These are phyloP conservation scores for Crithidia expoeki DNA, from an alignment of 208 protist species.

Conservation along the genomic window DNA sequence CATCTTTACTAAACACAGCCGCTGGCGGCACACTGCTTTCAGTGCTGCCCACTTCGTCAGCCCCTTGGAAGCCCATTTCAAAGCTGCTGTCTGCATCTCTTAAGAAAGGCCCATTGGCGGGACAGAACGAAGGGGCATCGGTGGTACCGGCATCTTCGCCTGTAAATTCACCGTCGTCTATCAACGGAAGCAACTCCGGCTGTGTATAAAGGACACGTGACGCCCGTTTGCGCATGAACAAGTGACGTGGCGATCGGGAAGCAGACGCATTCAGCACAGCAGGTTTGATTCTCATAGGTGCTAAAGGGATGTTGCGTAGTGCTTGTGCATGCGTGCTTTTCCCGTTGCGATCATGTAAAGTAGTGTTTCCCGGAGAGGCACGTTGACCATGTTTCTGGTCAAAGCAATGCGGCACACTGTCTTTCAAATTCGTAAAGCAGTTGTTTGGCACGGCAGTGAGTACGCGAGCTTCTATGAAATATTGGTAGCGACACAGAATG, in stretches of 20 bases:
- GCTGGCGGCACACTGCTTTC: not conserved
- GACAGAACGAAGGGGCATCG: not conserved
- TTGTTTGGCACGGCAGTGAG: slow-evolving; percentile 9
- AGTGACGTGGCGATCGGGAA: not conserved
- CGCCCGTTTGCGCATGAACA: not conserved
- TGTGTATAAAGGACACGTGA: slow-evolving; percentile 25
- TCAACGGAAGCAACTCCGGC: slow-evolving; percentile 10
- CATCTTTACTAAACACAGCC: too few relatives aligned
- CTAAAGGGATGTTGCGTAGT: too few relatives aligned
- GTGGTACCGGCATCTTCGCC: not conserved
- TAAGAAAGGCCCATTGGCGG: not conserved
- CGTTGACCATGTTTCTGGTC: not conserved
- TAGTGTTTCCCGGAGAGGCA: not conserved
- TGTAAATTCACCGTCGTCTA: not conserved
- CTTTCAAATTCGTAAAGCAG: not conserved
- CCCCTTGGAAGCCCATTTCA: too few relatives aligned
- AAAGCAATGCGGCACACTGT: not conserved
- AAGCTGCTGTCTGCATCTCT: too few relatives aligned
- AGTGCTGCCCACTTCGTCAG: not conserved
- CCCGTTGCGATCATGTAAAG: too few relatives aligned
- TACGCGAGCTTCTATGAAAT: slow-evolving; percentile 22
- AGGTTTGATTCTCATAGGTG: too few relatives aligned
- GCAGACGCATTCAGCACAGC: not conserved
- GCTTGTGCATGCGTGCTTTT: too few relatives aligned
- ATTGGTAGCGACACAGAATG: slow-evolving; percentile 28